A percentile compares a stretch with the other conserved stretches of the same genome.
Conservation (phyloP, 2,329 filamentous ascomycete species). For the Fusarium pilosicola region DNA sequence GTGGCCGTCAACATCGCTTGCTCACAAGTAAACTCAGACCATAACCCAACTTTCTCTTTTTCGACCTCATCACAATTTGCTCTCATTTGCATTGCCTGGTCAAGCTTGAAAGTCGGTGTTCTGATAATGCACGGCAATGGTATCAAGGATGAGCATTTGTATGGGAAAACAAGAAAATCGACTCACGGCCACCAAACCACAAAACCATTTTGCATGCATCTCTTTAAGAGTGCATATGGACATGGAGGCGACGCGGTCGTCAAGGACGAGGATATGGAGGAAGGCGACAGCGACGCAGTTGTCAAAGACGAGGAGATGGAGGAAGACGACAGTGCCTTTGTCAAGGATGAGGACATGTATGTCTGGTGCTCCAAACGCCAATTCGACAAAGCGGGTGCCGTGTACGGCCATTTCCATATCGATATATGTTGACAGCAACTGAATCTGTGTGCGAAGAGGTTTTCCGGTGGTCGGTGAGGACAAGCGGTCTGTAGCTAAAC, state of each 20-base stretch:
- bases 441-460: not conserved
- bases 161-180: no score
- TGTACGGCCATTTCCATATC: not conserved
- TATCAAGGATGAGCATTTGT: no score
- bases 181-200: no score
- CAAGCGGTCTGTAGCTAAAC: not conserved
- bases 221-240: not conserved
- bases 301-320: no score
- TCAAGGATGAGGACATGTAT: not conserved
- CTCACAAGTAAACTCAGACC: not conserved
- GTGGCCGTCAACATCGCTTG: not conserved
- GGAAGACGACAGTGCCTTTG: no score
- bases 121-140: not conserved
- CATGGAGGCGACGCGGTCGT: no score
- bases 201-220: not conserved
- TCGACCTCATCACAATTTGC: not conserved
- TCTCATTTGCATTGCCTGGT: not conserved
- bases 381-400: not conserved
- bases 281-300: no score
- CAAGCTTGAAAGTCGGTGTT: not conserved
- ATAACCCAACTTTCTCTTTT: not conserved
- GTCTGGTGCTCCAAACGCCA: not conserved
- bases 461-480: not conserved
- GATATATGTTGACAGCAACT: not conserved
- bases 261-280: no score